These are phyloP conservation scores for Teratosphaeria epicoccoides DNA, from an alignment of 2,329 filamentous ascomycete species.

Conservation along the genomic window DNA sequence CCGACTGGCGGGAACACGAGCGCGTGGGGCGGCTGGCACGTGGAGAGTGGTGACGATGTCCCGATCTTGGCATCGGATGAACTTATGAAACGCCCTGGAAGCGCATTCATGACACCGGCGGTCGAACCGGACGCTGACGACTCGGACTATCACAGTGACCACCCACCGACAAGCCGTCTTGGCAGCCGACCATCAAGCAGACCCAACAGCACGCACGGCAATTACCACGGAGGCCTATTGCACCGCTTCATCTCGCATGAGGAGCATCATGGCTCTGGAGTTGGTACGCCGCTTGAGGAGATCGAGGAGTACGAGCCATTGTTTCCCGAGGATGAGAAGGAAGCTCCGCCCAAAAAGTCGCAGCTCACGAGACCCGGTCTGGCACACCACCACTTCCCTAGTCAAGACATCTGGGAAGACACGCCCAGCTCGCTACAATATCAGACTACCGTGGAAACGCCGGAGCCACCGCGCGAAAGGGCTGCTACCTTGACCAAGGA, in stretches of 20 bases:
- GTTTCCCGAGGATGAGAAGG: conserved; percentile 59
- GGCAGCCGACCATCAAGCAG: conserved; percentile 54
- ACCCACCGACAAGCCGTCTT: conserved; percentile 32
- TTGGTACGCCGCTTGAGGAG: conserved; percentile 65
- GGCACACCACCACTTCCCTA: conserved; percentile 63
- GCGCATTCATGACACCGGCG: conserved; percentile 64
- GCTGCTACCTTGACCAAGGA: conserved; percentile 14
- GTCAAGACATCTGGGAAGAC: conserved; percentile 95
- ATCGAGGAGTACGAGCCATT: conserved; percentile 92
- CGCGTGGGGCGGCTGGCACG: conserved; percentile 41
- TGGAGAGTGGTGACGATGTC: conserved; percentile 54
- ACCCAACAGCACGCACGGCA: conserved; percentile 45
- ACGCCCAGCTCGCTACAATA: conserved; percentile 74
- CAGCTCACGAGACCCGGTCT: conserved; percentile 45
- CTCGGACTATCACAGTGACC: conserved; percentile 41
- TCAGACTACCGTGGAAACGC: conserved; percentile 70
- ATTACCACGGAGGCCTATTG: conserved; percentile 40
- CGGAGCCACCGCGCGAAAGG: conserved; percentile 35
- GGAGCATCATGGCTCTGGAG: conserved; percentile 36
- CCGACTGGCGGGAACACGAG: conserved; percentile 35
- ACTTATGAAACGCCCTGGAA: conserved; percentile 60
- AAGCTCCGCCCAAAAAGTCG: conserved; percentile 42
- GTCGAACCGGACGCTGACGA: conserved; percentile 54
- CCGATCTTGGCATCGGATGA: conserved; percentile 88
- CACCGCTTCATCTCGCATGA: conserved; percentile 45